A percentile compares a stretch with the other conserved stretches of the same genome.
Conservation (phyloP, 108 stramenopile genomes). For the Cyclotella choctawhatcheeana region DNA sequence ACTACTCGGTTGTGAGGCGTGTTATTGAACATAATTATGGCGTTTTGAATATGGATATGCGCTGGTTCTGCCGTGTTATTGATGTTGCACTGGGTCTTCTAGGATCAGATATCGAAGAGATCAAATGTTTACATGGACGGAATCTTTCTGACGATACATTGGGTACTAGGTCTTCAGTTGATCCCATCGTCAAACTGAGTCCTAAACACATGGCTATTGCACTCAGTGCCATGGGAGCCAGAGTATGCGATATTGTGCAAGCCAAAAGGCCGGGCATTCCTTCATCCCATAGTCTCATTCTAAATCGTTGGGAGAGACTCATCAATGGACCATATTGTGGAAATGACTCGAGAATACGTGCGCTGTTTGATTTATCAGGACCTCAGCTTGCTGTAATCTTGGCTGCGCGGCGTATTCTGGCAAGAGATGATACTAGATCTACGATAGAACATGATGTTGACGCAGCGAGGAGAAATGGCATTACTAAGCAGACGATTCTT, state of each 20-base stretch:
- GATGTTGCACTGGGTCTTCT: constrained; percentile 56
- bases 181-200: constrained; percentile 24
- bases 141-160: neutral
- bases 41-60: constrained; percentile 57
- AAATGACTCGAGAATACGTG: constrained; percentile 64
- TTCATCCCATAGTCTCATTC: constrained; percentile 24
- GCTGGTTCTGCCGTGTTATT: constrained; percentile 83
- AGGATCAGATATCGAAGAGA: constrained; percentile 37
- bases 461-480: constrained; percentile 17
- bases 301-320: constrained; percentile 43
- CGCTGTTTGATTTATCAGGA: constrained; percentile 73
- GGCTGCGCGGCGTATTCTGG: constrained; percentile 70
- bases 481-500: neutral
- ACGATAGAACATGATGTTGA: constrained; percentile 51
- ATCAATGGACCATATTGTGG: constrained; percentile 39
- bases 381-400: constrained; percentile 77
- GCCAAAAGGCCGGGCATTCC: constrained; percentile 25
- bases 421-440: constrained; percentile 55
- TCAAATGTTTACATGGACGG: constrained; percentile 33
- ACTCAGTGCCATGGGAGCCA: constrained; percentile 68
- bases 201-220: constrained; percentile 63
- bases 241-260: constrained; percentile 35
- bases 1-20: constrained; percentile 24
- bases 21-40: constrained; percentile 64
- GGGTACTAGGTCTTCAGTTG: neutral